These are phyloP conservation scores for Bruguiera gymnorhiza DNA, from an alignment of 345 rosid genomes.

Conservation along the genomic window DNA sequence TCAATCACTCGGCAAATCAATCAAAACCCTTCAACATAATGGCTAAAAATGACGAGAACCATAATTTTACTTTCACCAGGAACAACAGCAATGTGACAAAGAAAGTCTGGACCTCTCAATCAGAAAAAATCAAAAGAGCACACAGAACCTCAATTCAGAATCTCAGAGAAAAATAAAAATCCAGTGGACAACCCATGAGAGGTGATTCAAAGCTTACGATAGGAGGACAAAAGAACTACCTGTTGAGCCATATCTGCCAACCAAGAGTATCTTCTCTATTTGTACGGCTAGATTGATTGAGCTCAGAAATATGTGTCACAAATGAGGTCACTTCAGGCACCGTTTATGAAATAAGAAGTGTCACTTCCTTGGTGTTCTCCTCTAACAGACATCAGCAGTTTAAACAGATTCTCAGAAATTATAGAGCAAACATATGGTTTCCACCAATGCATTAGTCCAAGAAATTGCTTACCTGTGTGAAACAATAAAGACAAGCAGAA, in stretches of 20 bases:
- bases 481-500: conserved; percentile 8
- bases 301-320: conserved; percentile 6
- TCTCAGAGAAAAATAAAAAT: conserved; percentile 2
- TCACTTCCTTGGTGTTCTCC: conserved; percentile 14
- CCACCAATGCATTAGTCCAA: background rate
- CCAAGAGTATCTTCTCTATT: conserved; percentile 1
- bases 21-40: background rate
- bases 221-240: conserved; percentile 22
- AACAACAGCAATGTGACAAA: conserved; percentile 15
- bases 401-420: conserved; percentile 8
- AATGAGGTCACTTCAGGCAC: conserved; percentile 14
- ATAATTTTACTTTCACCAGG: conserved; percentile 13
- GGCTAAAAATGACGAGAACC: background rate
- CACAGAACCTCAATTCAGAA: conserved; percentile 14
- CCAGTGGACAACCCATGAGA: conserved; percentile 6
- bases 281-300: conserved; percentile 15
- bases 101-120: conserved; percentile 3
- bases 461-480: conserved; percentile 1
- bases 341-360: conserved; percentile 2
- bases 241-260: conserved; percentile 31
- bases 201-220: background rate
- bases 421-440: background rate
- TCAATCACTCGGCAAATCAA: conserved; percentile 5
- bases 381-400: background rate
- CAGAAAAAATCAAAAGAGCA: conserved; percentile 21